Percentiles rank a stretch among this genome's conserved stretches.
phyloP scores from a whole-genome alignment of 176 grass and related monocot genomes.

The Zea luxurians region DNA sequence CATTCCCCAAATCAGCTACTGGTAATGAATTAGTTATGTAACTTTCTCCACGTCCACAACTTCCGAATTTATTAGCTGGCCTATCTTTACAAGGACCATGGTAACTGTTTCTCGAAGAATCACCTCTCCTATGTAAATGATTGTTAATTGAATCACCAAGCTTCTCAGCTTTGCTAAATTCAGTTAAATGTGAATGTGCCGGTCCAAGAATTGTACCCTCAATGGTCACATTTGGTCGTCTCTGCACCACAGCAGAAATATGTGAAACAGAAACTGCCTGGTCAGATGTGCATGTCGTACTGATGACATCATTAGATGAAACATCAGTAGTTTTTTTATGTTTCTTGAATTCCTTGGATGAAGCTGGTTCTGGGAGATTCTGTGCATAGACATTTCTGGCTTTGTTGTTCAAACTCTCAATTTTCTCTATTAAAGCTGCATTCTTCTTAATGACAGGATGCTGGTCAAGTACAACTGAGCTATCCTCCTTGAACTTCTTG shows the following conservation, averaged over 20 bases:
- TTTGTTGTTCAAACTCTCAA: slow-evolving; percentile 91
- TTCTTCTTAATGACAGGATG: slow-evolving; percentile 71
- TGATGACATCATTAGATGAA: slow-evolving; percentile 26
- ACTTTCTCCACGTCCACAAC: slow-evolving; percentile 33
- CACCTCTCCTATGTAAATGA: slow-evolving; percentile 32
- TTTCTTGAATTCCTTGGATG: slow-evolving; percentile 53
- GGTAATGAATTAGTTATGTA: slow-evolving; percentile 31
- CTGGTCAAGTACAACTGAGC: slow-evolving; percentile 9
- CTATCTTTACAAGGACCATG: slow-evolving; percentile 45
- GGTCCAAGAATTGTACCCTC: slow-evolving; percentile 34
- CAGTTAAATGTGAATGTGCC: slow-evolving; percentile 44
- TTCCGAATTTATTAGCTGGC: slow-evolving; percentile 34
- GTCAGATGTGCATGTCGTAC: slow-evolving; percentile 29
- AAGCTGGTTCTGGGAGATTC: slow-evolving; percentile 42
- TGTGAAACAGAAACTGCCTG: slow-evolving; percentile 25
- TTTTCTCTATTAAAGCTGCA: slow-evolving; percentile 83
- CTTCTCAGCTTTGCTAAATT: slow-evolving; percentile 32
- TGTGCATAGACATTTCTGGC: slow-evolving; percentile 54
- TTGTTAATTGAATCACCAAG: slow-evolving; percentile 41
- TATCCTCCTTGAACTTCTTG: slow-evolving; percentile 47
- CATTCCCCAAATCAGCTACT: slow-evolving; percentile 33
- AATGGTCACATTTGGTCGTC: neutral
- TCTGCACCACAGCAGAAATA: slow-evolving; percentile 32
- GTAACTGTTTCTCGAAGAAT: slow-evolving; percentile 41
- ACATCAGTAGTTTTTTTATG: slow-evolving; percentile 34